Percentiles rank a stretch among this genome's conserved stretches.
phyloP scores from a whole-genome alignment of 2,329 filamentous ascomycete species.

The Dryadomyces quercivorus region DNA sequence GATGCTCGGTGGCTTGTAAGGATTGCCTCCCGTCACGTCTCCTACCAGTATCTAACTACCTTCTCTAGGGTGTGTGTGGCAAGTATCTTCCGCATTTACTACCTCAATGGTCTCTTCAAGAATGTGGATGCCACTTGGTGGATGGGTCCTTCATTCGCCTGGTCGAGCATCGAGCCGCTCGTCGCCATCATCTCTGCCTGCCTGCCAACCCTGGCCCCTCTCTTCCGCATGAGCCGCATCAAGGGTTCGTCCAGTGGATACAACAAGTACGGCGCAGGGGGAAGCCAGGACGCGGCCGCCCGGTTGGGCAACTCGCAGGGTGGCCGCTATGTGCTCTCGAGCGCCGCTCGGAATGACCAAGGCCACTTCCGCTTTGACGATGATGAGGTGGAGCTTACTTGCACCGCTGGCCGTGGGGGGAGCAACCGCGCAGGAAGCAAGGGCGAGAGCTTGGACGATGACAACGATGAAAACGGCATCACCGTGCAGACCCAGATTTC shows the following conservation, averaged over 20 bases:
- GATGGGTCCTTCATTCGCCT: constrained; percentile 1
- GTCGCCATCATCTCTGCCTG: constrained; percentile 4
- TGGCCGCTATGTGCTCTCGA: background rate
- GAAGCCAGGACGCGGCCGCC: too few relatives aligned
- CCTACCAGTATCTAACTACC: background rate
- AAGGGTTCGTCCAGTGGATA: background rate
- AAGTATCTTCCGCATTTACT: constrained; percentile 3
- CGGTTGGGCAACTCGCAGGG: background rate
- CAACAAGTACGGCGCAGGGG: background rate
- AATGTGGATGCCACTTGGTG: constrained; percentile 1
- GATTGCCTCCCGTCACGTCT: too few relatives aligned
- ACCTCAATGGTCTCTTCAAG: constrained; percentile 1
- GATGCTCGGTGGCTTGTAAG: constrained; percentile 3
- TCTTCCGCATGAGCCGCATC: background rate
- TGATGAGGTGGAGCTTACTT: background rate
- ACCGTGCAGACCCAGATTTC: background rate
- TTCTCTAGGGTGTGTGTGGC: constrained; percentile 1
- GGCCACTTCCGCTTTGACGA: background rate
- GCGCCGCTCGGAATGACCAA: background rate
- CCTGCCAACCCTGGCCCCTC: background rate
- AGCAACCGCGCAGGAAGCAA: background rate
- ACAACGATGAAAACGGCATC: background rate
- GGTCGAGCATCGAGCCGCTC: background rate
- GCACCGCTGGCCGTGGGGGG: background rate
- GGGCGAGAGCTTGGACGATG: background rate